Percentiles rank a stretch among this genome's conserved stretches.
Conservation (phyloP, 805 yeast genomes). For the Candida easanensis region DNA sequence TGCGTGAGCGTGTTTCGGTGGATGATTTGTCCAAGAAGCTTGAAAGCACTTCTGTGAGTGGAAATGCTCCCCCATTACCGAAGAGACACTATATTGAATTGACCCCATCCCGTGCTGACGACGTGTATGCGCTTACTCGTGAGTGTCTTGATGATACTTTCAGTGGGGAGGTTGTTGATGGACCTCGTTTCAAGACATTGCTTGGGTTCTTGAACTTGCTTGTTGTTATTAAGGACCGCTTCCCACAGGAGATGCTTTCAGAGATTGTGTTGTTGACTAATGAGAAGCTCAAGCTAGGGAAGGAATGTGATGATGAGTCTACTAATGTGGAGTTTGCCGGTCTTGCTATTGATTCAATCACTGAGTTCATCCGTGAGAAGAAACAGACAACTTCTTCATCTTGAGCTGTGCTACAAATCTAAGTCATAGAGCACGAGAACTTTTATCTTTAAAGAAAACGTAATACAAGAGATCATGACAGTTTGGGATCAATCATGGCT, state of each 20-base stretch:
- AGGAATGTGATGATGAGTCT: slow-evolving; percentile 10
- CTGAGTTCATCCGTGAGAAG: slow-evolving; percentile 7
- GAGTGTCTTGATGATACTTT: slow-evolving; percentile 33
- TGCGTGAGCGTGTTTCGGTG: slow-evolving; percentile 30
- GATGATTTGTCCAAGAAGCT: slow-evolving; percentile 10
- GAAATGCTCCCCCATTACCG: slow-evolving; percentile 31
- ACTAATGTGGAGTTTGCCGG: slow-evolving; percentile 13
- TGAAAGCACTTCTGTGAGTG: slow-evolving; percentile 4
- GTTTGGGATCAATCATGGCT: neutral
- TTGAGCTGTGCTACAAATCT: too few relatives aligned
- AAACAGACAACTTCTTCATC: slow-evolving; percentile 1
- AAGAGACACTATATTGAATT: slow-evolving; percentile 43
- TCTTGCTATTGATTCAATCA: slow-evolving; percentile 12
- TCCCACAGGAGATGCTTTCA: slow-evolving; percentile 29
- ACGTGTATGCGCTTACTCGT: slow-evolving; percentile 42
- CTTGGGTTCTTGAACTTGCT: slow-evolving; percentile 58
- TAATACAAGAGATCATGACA: neutral
- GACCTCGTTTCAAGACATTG: slow-evolving; percentile 39
- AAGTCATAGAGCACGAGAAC: too few relatives aligned
- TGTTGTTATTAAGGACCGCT: slow-evolving; percentile 32
- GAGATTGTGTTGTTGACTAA: slow-evolving; percentile 31
- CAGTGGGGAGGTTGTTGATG: slow-evolving; percentile 18
- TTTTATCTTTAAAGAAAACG: neutral
- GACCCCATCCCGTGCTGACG: slow-evolving; percentile 38
- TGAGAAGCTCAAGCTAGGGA: slow-evolving; percentile 15